Evolutionary conservation across 1,284 basidiomycete genomes (phyloP), one percentile per base, ranked within the genome.

Genomic region (Salmacisia buchloeana): DNA sequence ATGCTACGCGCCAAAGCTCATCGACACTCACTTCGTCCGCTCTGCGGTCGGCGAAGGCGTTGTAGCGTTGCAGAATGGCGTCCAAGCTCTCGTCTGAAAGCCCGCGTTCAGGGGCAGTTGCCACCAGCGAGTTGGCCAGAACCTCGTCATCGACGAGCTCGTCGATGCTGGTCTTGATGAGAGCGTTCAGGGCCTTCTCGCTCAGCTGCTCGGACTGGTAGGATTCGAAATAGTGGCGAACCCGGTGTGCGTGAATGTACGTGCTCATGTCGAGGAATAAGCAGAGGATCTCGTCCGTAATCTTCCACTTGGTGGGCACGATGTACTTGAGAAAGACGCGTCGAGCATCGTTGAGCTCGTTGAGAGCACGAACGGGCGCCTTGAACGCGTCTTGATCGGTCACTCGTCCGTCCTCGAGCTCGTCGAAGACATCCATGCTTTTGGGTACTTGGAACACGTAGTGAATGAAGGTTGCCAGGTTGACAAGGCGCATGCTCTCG

Each of bases 381-480:
- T 58, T 45, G n/a, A 62, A 33, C 9, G 68, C 59, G 27, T 68
- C 66, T 21, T 62, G 49, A 5, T 43, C 49, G 2, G 69, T 66
- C 43, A 71, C 64, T 12, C 33, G 35, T 15, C 60, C 59, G 13
- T 68, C 67, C 15, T 52, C 62, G 43, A 39, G 33, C 23, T 64
- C 61, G 2, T 63, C 63, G 13, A 67, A 69, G 18, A 43, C 57
- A 2, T 39, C 60, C 2, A 62, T 59, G 21, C 68, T 58, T n/a
- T 57, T 58, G 0, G 68, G 70, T 5, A 72, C 60, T 49, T 72
- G 70, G 34, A 69, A 71, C 25, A 74, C 62, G 64, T 72, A 72
- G 56, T 73, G 70, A 0, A 74, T 67, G 60, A 74, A 74, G 2
- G 72, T 72, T 13, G 72, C 72, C 33, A 69, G 69, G 46, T 74